phyloP scores from a whole-genome alignment of 805 yeast genomes.

The Ogataea glucozyma region DNA sequence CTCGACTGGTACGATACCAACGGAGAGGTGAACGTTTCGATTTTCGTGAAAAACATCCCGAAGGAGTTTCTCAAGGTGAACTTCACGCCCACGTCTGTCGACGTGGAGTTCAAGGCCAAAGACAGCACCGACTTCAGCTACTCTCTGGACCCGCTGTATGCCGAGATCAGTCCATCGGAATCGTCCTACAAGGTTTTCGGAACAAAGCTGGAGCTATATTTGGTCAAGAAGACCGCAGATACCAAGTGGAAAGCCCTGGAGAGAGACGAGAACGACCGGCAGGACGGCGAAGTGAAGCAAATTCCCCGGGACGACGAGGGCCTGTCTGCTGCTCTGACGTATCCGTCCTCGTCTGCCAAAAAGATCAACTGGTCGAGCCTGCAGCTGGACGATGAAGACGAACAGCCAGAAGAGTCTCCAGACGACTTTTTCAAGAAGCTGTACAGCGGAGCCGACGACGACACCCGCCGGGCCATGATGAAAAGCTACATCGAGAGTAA shows the following conservation, averaged over 20 bases:
- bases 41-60: constrained; percentile 70
- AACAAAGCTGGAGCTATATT: constrained; percentile 73
- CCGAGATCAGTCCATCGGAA: constrained; percentile 46
- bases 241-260: constrained; percentile 60
- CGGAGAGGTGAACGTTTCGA: constrained; percentile 57
- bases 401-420: constrained; percentile 49
- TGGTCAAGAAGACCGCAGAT: constrained; percentile 47
- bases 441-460: constrained; percentile 81
- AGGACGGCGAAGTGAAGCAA: background rate
- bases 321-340: constrained; percentile 31
- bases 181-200: constrained; percentile 55
- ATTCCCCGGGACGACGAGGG: constrained; percentile 9
- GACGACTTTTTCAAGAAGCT: constrained; percentile 73
- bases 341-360: constrained; percentile 67
- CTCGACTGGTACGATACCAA: constrained; percentile 77
- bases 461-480: constrained; percentile 92
- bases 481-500: constrained; percentile 90
- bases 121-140: constrained; percentile 53
- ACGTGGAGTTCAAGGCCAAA: constrained; percentile 49
- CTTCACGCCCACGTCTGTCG: constrained; percentile 38
- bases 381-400: constrained; percentile 38
- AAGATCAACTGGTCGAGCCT: constrained; percentile 70
- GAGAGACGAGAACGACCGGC: constrained; percentile 32
- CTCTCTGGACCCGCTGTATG: constrained; percentile 52
- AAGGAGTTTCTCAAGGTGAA: constrained; percentile 46